phyloP scores from a whole-genome alignment of 305 asterid genomes.

The Fraxinus greggii region DNA sequence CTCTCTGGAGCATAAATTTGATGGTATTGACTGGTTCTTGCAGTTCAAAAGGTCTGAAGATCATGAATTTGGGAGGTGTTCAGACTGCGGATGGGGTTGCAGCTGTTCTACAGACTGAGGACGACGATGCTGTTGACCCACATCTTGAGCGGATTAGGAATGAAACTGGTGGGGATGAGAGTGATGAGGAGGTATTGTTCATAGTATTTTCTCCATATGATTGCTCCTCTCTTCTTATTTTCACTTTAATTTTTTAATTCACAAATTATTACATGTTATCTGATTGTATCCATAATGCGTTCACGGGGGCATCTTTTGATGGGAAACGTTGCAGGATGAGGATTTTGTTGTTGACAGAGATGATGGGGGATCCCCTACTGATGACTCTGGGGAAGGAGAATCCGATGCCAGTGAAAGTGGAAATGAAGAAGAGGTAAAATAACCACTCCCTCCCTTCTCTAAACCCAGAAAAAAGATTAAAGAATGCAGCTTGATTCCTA shows the following conservation, averaged over 20 bases:
- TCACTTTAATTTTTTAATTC: neutral
- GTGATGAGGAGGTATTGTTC: slow-evolving; percentile 77
- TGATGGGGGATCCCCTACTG: slow-evolving; percentile 92
- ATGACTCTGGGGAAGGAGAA: slow-evolving; percentile 87
- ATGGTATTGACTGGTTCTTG: slow-evolving; percentile 23
- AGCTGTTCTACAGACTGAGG: slow-evolving; percentile 53
- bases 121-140: slow-evolving; percentile 85
- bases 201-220: neutral
- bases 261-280: neutral
- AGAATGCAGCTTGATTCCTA: neutral
- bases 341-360: slow-evolving; percentile 74
- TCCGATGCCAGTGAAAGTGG: slow-evolving; percentile 82
- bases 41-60: slow-evolving; percentile 79
- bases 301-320: neutral
- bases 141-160: slow-evolving; percentile 87
- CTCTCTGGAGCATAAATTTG: slow-evolving; percentile 9
- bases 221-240: neutral
- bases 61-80: slow-evolving; percentile 60
- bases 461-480: neutral
- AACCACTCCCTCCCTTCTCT: neutral
- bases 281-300: neutral
- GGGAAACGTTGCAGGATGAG: slow-evolving; percentile 53
- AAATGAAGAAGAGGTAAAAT: slow-evolving; percentile 55
- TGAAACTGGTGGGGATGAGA: slow-evolving; percentile 72
- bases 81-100: slow-evolving; percentile 59